These are phyloP conservation scores for Penicillium canariense DNA, from an alignment of 495 filamentous ascomycete species.

Conservation along the genomic window DNA sequence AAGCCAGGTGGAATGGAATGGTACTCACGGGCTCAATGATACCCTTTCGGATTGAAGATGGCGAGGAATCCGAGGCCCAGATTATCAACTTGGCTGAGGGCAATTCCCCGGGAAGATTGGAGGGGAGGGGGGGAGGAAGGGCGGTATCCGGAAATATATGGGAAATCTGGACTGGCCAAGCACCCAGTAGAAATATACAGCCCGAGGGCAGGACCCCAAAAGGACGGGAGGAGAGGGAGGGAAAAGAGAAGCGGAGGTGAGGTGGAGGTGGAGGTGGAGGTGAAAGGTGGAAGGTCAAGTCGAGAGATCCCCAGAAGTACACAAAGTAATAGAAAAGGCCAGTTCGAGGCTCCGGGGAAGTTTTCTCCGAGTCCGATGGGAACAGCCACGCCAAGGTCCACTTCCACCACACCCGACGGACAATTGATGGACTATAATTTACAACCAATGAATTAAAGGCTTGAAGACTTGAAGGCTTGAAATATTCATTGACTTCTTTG, in stretches of 20 bases:
- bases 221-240: constrained; percentile 6
- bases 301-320: constrained; percentile 35
- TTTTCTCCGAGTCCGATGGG: constrained; percentile 31
- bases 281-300: constrained; percentile 22
- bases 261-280: constrained; percentile 13
- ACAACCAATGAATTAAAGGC: no score
- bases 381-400: constrained; percentile 3
- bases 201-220: constrained; percentile 18
- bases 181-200: constrained; percentile 16
- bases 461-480: neutral
- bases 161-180: constrained; percentile 8
- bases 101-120: constrained; percentile 12
- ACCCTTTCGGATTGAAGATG: constrained; percentile 10
- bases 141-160: constrained; percentile 1
- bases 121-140: neutral
- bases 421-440: neutral
- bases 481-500: neutral
- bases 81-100: constrained; percentile 4
- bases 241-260: constrained; percentile 16
- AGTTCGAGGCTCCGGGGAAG: constrained; percentile 32
- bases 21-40: constrained; percentile 1
- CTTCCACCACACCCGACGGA: neutral
- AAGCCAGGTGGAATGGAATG: neutral
- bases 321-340: constrained; percentile 32
- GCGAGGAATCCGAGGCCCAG: constrained; percentile 1